phyloP scores from a whole-genome alignment of 2,329 filamentous ascomycete species.

The Tolypocladium ophioglossoides region DNA sequence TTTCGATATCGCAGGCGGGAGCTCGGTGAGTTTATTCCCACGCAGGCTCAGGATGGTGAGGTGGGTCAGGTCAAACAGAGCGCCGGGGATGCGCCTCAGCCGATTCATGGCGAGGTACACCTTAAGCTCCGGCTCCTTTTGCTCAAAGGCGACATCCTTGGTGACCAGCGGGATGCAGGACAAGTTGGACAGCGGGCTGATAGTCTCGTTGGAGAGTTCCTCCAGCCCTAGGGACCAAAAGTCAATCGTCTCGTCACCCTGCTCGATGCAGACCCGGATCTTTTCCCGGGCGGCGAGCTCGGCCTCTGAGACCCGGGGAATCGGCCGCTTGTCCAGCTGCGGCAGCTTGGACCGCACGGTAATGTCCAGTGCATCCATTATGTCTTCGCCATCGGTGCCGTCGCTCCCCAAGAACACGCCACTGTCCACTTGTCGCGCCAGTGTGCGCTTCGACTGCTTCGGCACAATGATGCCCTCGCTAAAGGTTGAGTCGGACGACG shows the following conservation, averaged over 20 bases:
- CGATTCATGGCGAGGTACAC: conserved; percentile 52
- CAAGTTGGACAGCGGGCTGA: conserved; percentile 46
- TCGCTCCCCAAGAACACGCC: conserved; percentile 61
- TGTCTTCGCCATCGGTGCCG: conserved; percentile 32
- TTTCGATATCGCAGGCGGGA: conserved; percentile 49
- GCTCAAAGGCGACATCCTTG: conserved; percentile 47
- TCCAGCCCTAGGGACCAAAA: conserved; percentile 47
- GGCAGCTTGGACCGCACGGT: conserved; percentile 25
- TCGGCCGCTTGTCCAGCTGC: conserved; percentile 21
- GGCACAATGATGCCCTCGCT: conserved; percentile 24
- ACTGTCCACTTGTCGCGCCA: conserved; percentile 54
- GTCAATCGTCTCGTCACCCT: conserved; percentile 49
- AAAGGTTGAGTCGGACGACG: conserved; percentile 37
- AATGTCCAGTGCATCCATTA: conserved; percentile 20
- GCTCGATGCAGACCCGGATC: conserved; percentile 45
- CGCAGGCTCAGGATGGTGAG: conserved; percentile 57
- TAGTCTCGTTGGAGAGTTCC: conserved; percentile 42
- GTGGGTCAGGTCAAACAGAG: conserved; percentile 50
- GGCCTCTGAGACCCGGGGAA: conserved; percentile 21
- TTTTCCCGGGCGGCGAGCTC: conserved; percentile 34
- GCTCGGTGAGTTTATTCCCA: conserved; percentile 48
- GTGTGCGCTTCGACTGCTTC: conserved; percentile 34
- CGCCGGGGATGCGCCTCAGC: conserved; percentile 44
- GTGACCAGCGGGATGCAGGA: conserved; percentile 41
- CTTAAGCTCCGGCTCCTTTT: conserved; percentile 47